Conservation (phyloP, 352 stramenopile genomes). For the Globisporangium paroecandrum region DNA sequence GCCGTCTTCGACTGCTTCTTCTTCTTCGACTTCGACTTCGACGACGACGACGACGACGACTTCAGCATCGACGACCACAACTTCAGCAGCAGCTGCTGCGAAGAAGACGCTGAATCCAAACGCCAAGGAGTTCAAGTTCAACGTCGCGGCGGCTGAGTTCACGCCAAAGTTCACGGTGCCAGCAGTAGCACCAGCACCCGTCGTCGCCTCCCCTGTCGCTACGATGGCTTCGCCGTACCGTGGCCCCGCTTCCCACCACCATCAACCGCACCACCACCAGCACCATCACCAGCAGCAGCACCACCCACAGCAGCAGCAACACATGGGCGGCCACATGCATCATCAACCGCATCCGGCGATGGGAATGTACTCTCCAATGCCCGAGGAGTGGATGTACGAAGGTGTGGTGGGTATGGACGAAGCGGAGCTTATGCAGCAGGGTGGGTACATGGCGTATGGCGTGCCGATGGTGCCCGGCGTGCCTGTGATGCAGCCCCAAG, state of each 20-base stretch:
- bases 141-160: constrained; percentile 54
- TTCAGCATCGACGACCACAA: constrained; percentile 4
- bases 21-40: not conserved
- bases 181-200: constrained; percentile 7
- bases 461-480: constrained; percentile 55
- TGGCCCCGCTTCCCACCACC: constrained; percentile 9
- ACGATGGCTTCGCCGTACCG: constrained; percentile 50
- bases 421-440: constrained; percentile 40
- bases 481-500: constrained; percentile 55
- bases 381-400: constrained; percentile 81
- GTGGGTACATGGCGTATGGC: constrained; percentile 66
- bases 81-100: constrained; percentile 17
- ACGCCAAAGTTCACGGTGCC: constrained; percentile 51
- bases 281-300: constrained; percentile 8
- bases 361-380: constrained; percentile 39
- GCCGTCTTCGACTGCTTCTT: not conserved
- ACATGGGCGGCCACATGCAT: constrained; percentile 22
- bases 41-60: not conserved
- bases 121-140: constrained; percentile 87
- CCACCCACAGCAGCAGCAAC: constrained; percentile 11
- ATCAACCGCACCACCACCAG: constrained; percentile 18
- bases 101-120: constrained; percentile 84
- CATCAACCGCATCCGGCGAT: constrained; percentile 36
- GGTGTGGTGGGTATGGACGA: constrained; percentile 40
- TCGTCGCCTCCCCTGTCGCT: constrained; percentile 15